Evolutionary conservation across 306 rosid species (phyloP).

Genomic region (Spatholobus suberectus): DNA sequence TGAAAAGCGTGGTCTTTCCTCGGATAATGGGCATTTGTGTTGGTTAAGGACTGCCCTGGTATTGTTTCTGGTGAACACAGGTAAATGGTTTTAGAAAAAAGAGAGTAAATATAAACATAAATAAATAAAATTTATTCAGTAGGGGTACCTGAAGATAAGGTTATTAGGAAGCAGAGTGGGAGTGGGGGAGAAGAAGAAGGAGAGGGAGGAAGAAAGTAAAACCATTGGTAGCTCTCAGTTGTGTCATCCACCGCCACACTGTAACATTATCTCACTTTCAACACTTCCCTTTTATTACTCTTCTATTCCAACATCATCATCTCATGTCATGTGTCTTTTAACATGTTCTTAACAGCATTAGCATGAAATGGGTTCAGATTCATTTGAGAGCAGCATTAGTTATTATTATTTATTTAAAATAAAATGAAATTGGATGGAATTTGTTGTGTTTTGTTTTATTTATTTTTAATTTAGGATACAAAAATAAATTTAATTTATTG

Average conservation of each 20-base stretch:
- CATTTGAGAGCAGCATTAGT: no score
- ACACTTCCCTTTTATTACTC: neutral
- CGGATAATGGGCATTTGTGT: constrained; percentile 36
- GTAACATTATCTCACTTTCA: constrained; percentile 24
- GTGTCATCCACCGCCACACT: neutral
- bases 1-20: constrained; percentile 40
- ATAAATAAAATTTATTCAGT: neutral
- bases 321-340: no score
- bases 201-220: constrained; percentile 60
- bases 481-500: no score
- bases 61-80: constrained; percentile 44
- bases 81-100: neutral
- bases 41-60: constrained; percentile 41
- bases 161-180: constrained; percentile 44
- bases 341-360: neutral
- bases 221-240: constrained; percentile 47
- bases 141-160: constrained; percentile 55
- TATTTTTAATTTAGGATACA: no score
- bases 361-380: neutral
- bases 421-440: neutral
- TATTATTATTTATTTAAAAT: neutral
- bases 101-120: neutral
- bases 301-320: neutral
- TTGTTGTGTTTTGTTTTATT: neutral
- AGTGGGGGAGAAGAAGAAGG: constrained; percentile 51